Conservation (phyloP, 306 rosid species). For the Corylus avellana region DNA sequence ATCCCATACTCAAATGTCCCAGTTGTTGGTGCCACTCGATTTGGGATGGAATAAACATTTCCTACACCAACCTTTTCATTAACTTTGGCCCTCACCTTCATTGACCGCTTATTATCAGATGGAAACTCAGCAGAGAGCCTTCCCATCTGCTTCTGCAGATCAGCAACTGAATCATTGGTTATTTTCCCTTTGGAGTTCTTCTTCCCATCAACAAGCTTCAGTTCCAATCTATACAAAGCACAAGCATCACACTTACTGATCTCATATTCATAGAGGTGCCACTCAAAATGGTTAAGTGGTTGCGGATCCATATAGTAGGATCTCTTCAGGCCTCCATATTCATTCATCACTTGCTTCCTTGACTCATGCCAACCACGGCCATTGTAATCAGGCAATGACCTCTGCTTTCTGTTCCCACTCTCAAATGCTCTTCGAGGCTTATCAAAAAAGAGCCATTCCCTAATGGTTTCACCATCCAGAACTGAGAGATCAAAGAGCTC, state of each 20-base stretch:
- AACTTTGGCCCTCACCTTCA: constrained; percentile 72
- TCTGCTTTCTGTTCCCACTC: constrained; percentile 98
- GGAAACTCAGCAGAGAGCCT: constrained; percentile 95
- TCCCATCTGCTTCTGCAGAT: constrained; percentile 98
- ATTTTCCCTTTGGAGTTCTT: constrained; percentile 73
- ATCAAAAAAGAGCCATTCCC: constrained; percentile 99
- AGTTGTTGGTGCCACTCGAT: constrained; percentile 51
- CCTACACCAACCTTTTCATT: constrained; percentile 63
- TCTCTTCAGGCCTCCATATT: constrained; percentile 89
- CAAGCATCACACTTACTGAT: constrained; percentile 89
- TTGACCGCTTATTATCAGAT: constrained; percentile 68
- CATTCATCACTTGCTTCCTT: constrained; percentile 97
- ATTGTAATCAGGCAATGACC: constrained; percentile 92
- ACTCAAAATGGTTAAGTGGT: constrained; percentile 82
- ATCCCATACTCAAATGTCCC: constrained; percentile 65
- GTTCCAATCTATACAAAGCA: constrained; percentile 88
- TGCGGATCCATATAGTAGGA: constrained; percentile 99
- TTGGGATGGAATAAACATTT: constrained; percentile 58
- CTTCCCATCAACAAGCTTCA: constrained; percentile 94
- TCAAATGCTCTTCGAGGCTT: constrained; percentile 98
- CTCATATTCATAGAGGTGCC: constrained; percentile 99
- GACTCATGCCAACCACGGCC: constrained; percentile 99
- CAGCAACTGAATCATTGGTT: constrained; percentile 83
- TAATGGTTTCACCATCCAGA: constrained; percentile 83
- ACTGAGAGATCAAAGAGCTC: constrained; percentile 91